Evolutionary conservation across 352 stramenopile genomes (phyloP), one percentile per base, ranked within the genome.

Genomic region (Phytopythium kandeliae): DNA sequence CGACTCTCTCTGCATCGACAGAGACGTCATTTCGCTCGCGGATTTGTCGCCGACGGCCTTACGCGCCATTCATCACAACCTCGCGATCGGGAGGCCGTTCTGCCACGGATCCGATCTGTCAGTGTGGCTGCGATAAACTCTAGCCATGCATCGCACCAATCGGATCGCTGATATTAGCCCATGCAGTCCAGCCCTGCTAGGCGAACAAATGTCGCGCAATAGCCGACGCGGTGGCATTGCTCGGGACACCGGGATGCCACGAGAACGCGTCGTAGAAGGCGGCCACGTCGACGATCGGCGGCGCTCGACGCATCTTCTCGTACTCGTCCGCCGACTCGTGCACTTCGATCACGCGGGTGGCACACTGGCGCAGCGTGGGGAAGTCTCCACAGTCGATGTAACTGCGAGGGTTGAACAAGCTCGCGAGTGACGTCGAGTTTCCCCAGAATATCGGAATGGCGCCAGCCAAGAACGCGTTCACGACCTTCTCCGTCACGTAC

Each of bases 401-500:
- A 28, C 67, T 79, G 4, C 60, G 42, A 0, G 57, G 46, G 33
- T 85, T 86, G 42, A 86, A 86, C 1, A 85, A 17, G 21, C 56
- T 33, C 4, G 51, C 49, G 12, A 70, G 65, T 0, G 65, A 65
- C 2, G 48, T 52, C 6, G 68, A 79, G 44, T 86, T 74, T 11
- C 74, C 76, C 12, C 65, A 66, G 54, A 80, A 87, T 8, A 89
- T 69, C 8, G 77, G 79, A 0, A 91, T 54, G 15, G 63, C 71
- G 10, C 73, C 75, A 1, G 72, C 73, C 21, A 89, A 57, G 28
- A 86, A 78, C 16, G 75, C 70, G 30, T 79, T 77, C 5, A 82
- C 64, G 19, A 89, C 47, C 57, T 86, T 87, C 51, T 89, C 75
- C 4, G 71, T 89, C 45, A 86, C 61, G 40, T 86, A 87, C 21